phyloP scores from a whole-genome alignment of 2,329 filamentous ascomycete genomes.

The Trichoderma afroharzianum region DNA sequence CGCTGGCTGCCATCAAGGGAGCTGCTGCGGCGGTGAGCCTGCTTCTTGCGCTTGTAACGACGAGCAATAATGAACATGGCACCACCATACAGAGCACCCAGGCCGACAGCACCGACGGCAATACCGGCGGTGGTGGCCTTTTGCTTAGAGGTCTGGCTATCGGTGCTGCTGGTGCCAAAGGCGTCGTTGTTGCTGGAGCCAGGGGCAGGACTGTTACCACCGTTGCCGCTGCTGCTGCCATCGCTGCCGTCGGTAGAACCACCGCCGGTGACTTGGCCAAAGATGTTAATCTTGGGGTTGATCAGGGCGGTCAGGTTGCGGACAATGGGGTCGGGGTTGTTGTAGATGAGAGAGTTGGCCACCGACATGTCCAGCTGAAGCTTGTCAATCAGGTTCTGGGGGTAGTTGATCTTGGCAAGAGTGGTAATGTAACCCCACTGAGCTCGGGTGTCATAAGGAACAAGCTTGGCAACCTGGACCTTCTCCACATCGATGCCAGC shows the following conservation, averaged over 20 bases:
- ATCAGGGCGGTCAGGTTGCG: constrained; percentile 74
- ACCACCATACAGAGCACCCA: constrained; percentile 83
- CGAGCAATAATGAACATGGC: constrained; percentile 93
- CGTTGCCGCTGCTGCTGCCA: neutral
- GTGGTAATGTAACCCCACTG: constrained; percentile 78
- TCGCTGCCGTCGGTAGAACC: constrained; percentile 31
- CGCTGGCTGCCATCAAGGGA: constrained; percentile 56
- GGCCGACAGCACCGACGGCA: constrained; percentile 70
- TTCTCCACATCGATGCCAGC: constrained; percentile 53
- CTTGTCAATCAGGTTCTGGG: constrained; percentile 62
- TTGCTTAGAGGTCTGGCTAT: constrained; percentile 55
- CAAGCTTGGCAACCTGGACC: constrained; percentile 66
- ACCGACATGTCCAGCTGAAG: constrained; percentile 67
- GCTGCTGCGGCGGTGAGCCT: constrained; percentile 71
- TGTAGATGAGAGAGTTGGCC: constrained; percentile 71
- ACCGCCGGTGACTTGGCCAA: constrained; percentile 36
- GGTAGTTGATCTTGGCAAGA: constrained; percentile 65
- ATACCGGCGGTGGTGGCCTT: constrained; percentile 65
- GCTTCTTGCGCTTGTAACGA: constrained; percentile 82
- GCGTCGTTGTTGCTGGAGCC: constrained; percentile 32
- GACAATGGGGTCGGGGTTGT: constrained; percentile 62
- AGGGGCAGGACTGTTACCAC: neutral
- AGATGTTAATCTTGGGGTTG: constrained; percentile 66
- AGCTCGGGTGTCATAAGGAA: constrained; percentile 69
- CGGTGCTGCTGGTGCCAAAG: constrained; percentile 40